These are phyloP conservation scores for Cercospora canescens DNA, from an alignment of 2,329 filamentous ascomycete genomes.

Conservation along the genomic window DNA sequence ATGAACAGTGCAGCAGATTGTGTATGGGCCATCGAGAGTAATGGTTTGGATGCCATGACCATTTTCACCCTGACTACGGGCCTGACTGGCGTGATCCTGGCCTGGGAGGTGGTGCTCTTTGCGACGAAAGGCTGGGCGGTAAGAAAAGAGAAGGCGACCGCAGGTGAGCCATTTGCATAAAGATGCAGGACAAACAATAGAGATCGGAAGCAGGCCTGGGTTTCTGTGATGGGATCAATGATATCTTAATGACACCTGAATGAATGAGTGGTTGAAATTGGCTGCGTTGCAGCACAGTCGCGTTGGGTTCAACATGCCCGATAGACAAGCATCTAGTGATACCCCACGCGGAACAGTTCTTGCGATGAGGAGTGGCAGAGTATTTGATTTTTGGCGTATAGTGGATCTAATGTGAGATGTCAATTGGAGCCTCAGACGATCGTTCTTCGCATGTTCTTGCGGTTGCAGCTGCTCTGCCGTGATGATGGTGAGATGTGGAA, in stretches of 20 bases:
- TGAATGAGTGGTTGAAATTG: background rate
- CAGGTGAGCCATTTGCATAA: slow-evolving; percentile 12
- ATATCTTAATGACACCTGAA: background rate
- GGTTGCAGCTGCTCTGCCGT: background rate
- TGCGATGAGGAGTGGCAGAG: background rate
- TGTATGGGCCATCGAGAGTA: slow-evolving; percentile 72
- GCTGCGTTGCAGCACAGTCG: background rate
- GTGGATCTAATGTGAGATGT: background rate
- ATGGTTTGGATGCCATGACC: slow-evolving; percentile 86
- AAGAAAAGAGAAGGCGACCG: slow-evolving; percentile 36
- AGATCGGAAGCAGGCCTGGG: background rate
- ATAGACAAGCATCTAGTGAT: background rate
- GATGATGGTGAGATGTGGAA: background rate
- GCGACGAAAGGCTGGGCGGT: slow-evolving; percentile 85
- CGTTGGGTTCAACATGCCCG: background rate
- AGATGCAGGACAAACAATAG: background rate
- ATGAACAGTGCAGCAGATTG: slow-evolving; percentile 85
- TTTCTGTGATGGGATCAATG: background rate
- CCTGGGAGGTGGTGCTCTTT: slow-evolving; percentile 75
- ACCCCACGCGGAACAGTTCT: background rate
- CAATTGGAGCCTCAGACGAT: background rate
- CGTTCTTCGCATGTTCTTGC: background rate
- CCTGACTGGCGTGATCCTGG: slow-evolving; percentile 78
- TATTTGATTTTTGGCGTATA: background rate
- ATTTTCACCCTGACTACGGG: slow-evolving; percentile 88